Percentiles rank a stretch among this genome's conserved stretches.
Evolutionary conservation across 2,329 filamentous ascomycete species (phyloP).

Genomic region (Apiospora rasikravindrae): DNA sequence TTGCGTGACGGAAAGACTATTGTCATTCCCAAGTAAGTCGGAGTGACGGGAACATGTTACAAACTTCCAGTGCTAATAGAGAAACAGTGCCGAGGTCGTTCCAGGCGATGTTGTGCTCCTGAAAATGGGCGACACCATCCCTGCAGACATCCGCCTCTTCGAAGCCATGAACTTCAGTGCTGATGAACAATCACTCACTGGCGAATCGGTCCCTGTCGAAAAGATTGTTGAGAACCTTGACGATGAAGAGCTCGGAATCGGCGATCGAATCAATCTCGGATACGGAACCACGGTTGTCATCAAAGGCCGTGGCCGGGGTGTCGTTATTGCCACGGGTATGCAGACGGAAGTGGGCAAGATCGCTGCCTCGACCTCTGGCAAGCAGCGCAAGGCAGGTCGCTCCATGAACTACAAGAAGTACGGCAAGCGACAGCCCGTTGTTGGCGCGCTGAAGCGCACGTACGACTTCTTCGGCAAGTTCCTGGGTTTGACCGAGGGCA

Average conservation of each 20-base stretch:
- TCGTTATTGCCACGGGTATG: constrained; percentile 77
- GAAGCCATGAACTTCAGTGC: constrained; percentile 80
- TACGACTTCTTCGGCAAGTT: constrained; percentile 61
- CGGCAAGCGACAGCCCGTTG: constrained; percentile 54
- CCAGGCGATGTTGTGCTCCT: constrained; percentile 73
- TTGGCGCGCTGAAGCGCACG: constrained; percentile 52
- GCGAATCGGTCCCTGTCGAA: constrained; percentile 75
- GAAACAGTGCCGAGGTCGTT: constrained; percentile 63
- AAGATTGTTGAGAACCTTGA: constrained; percentile 64
- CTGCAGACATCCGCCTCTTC: constrained; percentile 72
- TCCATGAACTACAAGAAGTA: constrained; percentile 61
- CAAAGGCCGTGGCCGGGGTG: constrained; percentile 74
- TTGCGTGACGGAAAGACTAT: constrained; percentile 63
- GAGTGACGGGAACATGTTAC: background rate
- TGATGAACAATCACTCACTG: constrained; percentile 79
- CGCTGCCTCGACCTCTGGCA: constrained; percentile 59
- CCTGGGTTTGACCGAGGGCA: constrained; percentile 68
- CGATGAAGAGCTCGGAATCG: constrained; percentile 65
- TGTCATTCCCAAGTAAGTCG: constrained; percentile 61
- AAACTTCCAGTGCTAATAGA: constrained; percentile 26
- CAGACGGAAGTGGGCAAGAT: constrained; percentile 73
- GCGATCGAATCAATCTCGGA: constrained; percentile 75
- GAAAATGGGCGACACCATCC: constrained; percentile 76
- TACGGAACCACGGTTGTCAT: constrained; percentile 77
- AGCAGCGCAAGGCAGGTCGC: constrained; percentile 60